Evolutionary conservation across 345 rosid species (phyloP), one percentile per base, ranked within the genome.

Genomic region (Hibiscus syriacus): DNA sequence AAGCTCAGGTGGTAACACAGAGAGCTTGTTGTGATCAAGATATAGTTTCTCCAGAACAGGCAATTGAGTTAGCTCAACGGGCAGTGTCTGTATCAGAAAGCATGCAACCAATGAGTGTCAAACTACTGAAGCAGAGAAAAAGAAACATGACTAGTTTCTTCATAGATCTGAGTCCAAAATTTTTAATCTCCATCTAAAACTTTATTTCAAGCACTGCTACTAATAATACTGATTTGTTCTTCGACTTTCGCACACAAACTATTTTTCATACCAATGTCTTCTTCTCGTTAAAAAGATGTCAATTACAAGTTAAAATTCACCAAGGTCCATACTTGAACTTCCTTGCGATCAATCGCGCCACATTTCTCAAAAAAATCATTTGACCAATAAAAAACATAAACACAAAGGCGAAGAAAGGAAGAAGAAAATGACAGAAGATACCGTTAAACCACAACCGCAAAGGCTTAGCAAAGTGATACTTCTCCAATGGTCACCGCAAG

Each of bases 1-100:
- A 63, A 94, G 79, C 86, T 89, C 97, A 38, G 98, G 88, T 72
- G 99, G 99, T 79, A 95, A 80, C 72, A 81, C 76, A 16, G 93
- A 67, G 3, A 94, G 75, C 80, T 67, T 94, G 70, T 94, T 94
- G 72, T 88, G 80, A 76, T 92, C 96, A 73, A 94, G 92, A 82
- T 84, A 86, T 46, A 94, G 80, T 81, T 88, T 94, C 85, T 86
- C 96, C 61, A 94, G 93, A 64, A 79, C 78, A 3, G 98, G 99
- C 78, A 94, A 80, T 69, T 74, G 81, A 17, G 92, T 80, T 64
- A 92, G 67, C 64, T 88, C 98, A 76, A 90, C 86, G 5, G 99
- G 98, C 73, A 95, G 76, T 48, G 78, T 88, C 99, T 94, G 77
- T 64, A 56, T 59, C 76, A 76, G 27, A 59, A 63, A 41, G 5